Evolutionary conservation across 768 basidiomycete species (phyloP), one percentile per base, ranked within the genome.

Genomic region (Lactarius hengduanensis): DNA sequence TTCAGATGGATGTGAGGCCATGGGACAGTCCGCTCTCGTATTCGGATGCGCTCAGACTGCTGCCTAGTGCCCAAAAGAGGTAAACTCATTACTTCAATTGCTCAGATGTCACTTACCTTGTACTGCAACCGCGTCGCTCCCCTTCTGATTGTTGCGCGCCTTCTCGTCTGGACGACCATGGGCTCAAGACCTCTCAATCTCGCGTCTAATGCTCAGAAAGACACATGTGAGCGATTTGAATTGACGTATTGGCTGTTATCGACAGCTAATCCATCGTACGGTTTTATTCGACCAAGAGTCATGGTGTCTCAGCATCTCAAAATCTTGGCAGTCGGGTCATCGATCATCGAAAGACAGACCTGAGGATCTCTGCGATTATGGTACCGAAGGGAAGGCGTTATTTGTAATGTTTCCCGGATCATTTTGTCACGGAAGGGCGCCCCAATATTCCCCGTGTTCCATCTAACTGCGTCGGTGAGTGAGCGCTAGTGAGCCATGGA

Each of bases 191-290:
- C 30, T 30, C 36, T 38, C 38, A 1, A 16, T 41, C 5, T 41
- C 16, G 40, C 16, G 40, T 41, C 40, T 6, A 18, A 7, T 41
- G 41, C 41, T 18, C 15, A 6, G 15, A 41, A 89, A 73, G 0
- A 84, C 83, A 59, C 83, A 84, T 6, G 86, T 86, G 62, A 85
- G 89, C 3, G 84, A 83, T n/a, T 80, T 79, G 34, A 80, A 76
- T 36, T 85, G 73, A 63, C 85, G 85, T 32, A 7, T 32, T 32
- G 11, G 77, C 76, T 40, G 78, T 85, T 86, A 62, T 16, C 28
- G 28, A 41, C 16, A 22, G 45, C 45, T 47, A 47, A 22, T 47
- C n/a, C 45, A 22, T 22, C 45, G 9, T n/a, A 22, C 45, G 10
- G 0, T 47, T 16, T 41, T 7, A 18, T 18, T 41, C n/a, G 9